Evolutionary conservation across 139 green algal genomes (phyloP).

Genomic region (Haematococcus lacustris): DNA sequence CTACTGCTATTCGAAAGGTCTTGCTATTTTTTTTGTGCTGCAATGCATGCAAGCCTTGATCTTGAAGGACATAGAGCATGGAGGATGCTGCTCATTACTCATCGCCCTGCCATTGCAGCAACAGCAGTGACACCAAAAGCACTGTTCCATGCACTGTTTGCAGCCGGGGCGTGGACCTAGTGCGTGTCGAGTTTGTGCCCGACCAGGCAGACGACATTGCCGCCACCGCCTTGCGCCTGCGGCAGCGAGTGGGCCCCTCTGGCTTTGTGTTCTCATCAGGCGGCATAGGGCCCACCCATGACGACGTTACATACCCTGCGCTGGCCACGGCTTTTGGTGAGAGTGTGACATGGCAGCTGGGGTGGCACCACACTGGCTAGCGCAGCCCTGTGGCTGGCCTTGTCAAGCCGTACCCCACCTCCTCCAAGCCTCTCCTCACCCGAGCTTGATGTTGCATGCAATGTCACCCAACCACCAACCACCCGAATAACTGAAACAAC

Average conservation of each 20-base stretch:
- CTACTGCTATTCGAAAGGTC: too few species aligned
- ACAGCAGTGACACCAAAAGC: neutral
- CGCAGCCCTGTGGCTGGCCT: neutral
- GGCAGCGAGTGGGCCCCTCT: constrained; percentile 38
- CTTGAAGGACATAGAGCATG: too few species aligned
- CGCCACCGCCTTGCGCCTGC: constrained; percentile 35
- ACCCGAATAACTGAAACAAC: too few species aligned
- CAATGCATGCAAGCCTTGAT: too few species aligned
- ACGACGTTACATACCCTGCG: constrained; percentile 71
- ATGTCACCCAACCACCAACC: too few species aligned
- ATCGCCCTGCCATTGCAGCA: too few species aligned
- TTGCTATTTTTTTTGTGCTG: too few species aligned
- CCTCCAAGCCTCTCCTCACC: too few species aligned
- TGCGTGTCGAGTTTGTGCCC: constrained; percentile 54
- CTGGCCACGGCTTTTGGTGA: constrained; percentile 26
- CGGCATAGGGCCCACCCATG: constrained; percentile 77
- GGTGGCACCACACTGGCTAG: neutral
- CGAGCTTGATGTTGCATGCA: neutral
- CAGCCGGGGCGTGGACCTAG: constrained; percentile 64
- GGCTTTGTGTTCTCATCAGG: constrained; percentile 70
- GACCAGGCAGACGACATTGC: constrained; percentile 60
- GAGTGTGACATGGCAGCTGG: neutral
- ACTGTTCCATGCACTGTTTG: neutral
- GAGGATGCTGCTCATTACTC: too few species aligned
- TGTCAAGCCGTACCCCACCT: too few species aligned